Base-by-base conservation (phyloP, 495 filamentous ascomycete genomes). In the Trichoderma orchidacearum region DNA sequence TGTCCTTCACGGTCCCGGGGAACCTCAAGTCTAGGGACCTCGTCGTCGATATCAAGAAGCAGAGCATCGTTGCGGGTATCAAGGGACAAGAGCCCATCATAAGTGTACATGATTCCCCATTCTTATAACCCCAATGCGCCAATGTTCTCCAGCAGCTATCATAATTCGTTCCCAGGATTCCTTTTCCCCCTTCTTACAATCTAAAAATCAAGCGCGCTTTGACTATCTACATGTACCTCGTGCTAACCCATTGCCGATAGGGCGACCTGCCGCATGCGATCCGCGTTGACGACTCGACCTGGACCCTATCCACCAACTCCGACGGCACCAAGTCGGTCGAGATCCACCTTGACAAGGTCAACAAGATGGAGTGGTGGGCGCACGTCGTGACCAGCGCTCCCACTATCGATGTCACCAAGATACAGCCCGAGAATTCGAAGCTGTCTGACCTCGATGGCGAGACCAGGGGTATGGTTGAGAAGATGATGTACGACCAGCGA, bases 401-500 rank as follows among this genome's bases (percentile, higher is more conserved):
- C 27, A 85, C 83, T 66, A 94, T 97, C 73, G 94, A 98, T 68
- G 90, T 93, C 29, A 83, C 84, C 61, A 95, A 95, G 76, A 96
- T 98, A 72, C 81, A 82, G 66, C 93, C 93, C 18, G 93, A 98
- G 74, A 91, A 87, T 67, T 87, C 82, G 60, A 93, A 86, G 66
- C 72, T 98, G 62, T 79, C 85, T 57, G 93, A 98, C 71, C 73
- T 98, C 57, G 94, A 98, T 66, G 92, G 94, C 53, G 88, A 95
- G 80, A 98, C 93, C 59, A 79, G 93, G 58, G 76, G 62, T n/a
- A 96, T 98, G 92, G 93, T 98, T 38, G 93, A 98, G 84, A 98
- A 98, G 80, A 97, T 98, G 93, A 98, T 98, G 93, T 98, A 78
- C 63, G 93, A 98, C 73, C 93, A 98, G 79, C 77, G 87, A 48